Percentiles rank a stretch among this genome's conserved stretches.
Conservation (phyloP, 2,329 filamentous ascomycete species). For the Fusarium cicatricum region DNA sequence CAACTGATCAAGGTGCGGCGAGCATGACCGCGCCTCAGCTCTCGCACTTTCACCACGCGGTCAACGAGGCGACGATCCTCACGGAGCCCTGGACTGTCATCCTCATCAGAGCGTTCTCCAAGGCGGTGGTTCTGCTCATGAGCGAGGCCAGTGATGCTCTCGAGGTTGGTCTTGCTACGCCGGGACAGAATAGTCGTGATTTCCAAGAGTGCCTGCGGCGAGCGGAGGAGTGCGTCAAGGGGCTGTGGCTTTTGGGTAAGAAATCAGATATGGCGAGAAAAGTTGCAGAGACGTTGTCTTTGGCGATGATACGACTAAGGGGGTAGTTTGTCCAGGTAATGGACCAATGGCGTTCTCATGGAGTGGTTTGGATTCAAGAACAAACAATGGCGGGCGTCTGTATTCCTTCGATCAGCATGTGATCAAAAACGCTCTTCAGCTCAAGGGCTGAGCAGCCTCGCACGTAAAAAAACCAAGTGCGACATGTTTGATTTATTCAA, state of each 20-base stretch:
- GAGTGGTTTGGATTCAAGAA: too few species aligned
- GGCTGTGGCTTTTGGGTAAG: conserved; percentile 61
- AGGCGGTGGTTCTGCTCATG: conserved; percentile 51
- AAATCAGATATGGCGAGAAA: conserved; percentile 59
- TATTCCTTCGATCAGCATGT: too few species aligned
- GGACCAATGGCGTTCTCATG: too few species aligned
- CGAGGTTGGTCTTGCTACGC: conserved; percentile 31
- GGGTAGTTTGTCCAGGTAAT: too few species aligned
- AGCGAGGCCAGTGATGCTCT: conserved; percentile 40
- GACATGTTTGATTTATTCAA: too few species aligned
- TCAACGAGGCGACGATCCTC: conserved; percentile 62
- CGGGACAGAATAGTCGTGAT: conserved; percentile 30
- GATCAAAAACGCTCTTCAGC: too few species aligned
- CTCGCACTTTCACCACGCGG: conserved; percentile 59
- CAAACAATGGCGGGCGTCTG: too few species aligned
- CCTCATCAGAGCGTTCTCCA: conserved; percentile 61
- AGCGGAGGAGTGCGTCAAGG: conserved; percentile 59
- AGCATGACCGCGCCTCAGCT: conserved; percentile 35
- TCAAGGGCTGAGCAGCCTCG: too few species aligned
- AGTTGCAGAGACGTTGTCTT: conserved; percentile 26
- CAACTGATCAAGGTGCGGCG: conserved; percentile 29
- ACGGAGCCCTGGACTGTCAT: conserved; percentile 69
- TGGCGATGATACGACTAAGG: too few species aligned
- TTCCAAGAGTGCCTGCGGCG: conserved; percentile 46
- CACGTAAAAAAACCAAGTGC: too few species aligned